Evolutionary conservation across 1,284 basidiomycete species (phyloP).

Genomic region (Phylloboletellus chloephorus): DNA sequence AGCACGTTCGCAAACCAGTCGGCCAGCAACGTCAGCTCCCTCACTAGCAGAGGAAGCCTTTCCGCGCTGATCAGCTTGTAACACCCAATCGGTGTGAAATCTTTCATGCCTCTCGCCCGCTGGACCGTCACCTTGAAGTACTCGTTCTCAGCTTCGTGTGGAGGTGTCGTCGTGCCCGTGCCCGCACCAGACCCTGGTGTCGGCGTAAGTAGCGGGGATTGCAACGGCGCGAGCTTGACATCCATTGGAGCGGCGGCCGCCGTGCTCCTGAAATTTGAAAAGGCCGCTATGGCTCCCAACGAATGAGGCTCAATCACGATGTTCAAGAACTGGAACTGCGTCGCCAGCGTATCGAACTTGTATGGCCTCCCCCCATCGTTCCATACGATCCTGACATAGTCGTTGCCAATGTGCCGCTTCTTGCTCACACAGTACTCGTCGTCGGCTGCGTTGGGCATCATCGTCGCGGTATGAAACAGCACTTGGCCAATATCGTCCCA

Average conservation of each 20-base stretch:
- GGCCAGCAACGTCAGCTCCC: constrained; percentile 80
- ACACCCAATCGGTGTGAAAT: constrained; percentile 85
- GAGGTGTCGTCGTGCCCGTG: constrained; percentile 4
- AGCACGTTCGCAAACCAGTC: constrained; percentile 89
- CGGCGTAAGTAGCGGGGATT: constrained; percentile 20
- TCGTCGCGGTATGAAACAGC: constrained; percentile 92
- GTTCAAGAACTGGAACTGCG: constrained; percentile 97
- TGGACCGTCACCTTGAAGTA: constrained; percentile 92
- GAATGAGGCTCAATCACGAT: constrained; percentile 96
- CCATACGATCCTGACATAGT: constrained; percentile 93
- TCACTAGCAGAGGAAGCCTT: constrained; percentile 75
- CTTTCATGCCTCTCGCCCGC: constrained; percentile 79
- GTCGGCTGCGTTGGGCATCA: constrained; percentile 83
- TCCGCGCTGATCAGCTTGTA: constrained; percentile 90
- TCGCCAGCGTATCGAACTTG: constrained; percentile 84
- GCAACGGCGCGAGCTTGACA: constrained; percentile 17
- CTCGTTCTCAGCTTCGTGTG: constrained; percentile 68
- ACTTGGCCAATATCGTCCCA: constrained; percentile 97
- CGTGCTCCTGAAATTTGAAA: constrained; percentile 48
- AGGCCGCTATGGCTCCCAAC: constrained; percentile 73
- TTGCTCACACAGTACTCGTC: constrained; percentile 77
- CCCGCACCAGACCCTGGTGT: constrained; percentile 3
- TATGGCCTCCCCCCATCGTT: constrained; percentile 91
- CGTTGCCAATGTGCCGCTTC: constrained; percentile 93
- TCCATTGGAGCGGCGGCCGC: constrained; percentile 9